Conservation (phyloP, 2,329 filamentous ascomycete species). For the Calonectria naviculata region DNA sequence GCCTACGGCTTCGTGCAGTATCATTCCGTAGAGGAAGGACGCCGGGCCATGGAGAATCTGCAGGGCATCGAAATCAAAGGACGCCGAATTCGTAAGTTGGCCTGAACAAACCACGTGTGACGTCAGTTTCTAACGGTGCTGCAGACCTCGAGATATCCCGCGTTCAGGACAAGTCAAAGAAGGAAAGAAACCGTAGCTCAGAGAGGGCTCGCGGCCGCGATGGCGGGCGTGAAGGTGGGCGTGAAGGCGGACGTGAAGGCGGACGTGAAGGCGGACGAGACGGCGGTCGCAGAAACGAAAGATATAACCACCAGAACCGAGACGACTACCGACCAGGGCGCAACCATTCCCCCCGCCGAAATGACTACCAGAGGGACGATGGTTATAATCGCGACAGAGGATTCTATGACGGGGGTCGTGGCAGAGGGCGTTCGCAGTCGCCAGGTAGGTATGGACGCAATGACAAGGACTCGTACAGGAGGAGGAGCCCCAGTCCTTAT, state of each 20-base stretch:
- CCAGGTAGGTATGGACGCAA: constrained; percentile 59
- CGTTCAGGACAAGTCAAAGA: constrained; percentile 79
- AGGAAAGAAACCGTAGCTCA: constrained; percentile 70
- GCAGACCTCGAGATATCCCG: constrained; percentile 91
- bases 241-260: constrained; percentile 51
- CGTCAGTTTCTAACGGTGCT: constrained; percentile 15
- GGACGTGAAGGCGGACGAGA: constrained; percentile 55
- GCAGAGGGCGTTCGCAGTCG: constrained; percentile 76
- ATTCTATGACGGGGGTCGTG: constrained; percentile 52
- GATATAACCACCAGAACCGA: constrained; percentile 61
- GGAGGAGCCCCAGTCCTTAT: constrained; percentile 77
- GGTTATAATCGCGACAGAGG: constrained; percentile 63
- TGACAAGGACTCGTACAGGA: constrained; percentile 67
- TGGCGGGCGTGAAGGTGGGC: constrained; percentile 31
- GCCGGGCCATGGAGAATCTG: constrained; percentile 78
- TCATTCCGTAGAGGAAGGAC: constrained; percentile 79
- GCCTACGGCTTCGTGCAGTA: constrained; percentile 98
- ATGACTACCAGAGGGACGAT: constrained; percentile 70
- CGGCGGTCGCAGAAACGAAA: constrained; percentile 54
- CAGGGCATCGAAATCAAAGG: constrained; percentile 86
- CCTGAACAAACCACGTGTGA: background rate
- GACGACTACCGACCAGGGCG: constrained; percentile 75
- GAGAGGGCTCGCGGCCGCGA: constrained; percentile 62
- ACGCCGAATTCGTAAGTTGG: constrained; percentile 87
- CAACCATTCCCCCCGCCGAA: constrained; percentile 67